Evolutionary conservation across 176 grass and related monocot genomes (phyloP).

Genomic region (Rhynchospora breviuscula): DNA sequence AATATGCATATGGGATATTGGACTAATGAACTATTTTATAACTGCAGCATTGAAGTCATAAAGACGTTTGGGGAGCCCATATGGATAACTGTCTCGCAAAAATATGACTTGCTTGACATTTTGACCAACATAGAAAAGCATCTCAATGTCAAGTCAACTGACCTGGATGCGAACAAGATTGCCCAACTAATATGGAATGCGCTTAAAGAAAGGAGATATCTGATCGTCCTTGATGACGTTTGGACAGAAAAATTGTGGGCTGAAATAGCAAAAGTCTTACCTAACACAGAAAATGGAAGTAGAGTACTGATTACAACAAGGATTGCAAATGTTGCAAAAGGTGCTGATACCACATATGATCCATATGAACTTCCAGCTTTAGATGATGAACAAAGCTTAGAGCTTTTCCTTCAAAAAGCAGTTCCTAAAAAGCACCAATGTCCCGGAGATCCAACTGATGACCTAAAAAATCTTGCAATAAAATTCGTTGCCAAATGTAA

Average conservation of each 20-base stretch:
- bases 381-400: not conserved
- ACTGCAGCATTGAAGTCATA: no score
- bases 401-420: no score
- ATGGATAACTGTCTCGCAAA: no score
- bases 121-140: no score
- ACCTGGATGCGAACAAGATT: no score
- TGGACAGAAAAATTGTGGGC: not conserved
- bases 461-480: not conserved
- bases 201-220: not conserved
- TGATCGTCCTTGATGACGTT: not conserved
- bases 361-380: not conserved
- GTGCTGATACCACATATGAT: not conserved
- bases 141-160: no score
- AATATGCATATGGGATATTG: no score
- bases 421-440: not conserved
- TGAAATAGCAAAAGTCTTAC: not conserved
- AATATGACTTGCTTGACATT: no score
- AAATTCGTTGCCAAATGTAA: not conserved
- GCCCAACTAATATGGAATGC: no score
- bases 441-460: not conserved
- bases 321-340: constrained; percentile 1
- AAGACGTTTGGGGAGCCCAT: no score
- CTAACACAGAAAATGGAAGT: not conserved
- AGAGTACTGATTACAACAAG: not conserved
- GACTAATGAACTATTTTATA: no score